phyloP scores from a whole-genome alignment of 78 protist species.

The Capsaspora owczarzaki region DNA sequence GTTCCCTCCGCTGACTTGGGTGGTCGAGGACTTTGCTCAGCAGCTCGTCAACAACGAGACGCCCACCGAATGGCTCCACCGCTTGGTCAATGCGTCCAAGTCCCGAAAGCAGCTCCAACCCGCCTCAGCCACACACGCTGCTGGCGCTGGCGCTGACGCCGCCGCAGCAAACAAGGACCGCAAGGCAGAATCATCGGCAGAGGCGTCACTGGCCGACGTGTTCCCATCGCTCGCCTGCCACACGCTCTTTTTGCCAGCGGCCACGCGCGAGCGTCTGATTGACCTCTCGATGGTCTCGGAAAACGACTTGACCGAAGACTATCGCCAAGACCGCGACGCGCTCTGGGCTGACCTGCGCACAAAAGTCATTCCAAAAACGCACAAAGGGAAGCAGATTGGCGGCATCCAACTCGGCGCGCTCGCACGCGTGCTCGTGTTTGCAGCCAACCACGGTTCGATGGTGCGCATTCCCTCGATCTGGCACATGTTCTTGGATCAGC shows the following conservation, averaged over 20 bases:
- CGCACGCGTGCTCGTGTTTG: not conserved
- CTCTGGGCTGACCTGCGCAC: not conserved
- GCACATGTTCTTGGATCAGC: not conserved
- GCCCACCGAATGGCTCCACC: not conserved
- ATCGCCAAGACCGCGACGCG: not conserved
- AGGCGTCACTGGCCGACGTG: not conserved
- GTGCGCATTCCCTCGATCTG: not conserved
- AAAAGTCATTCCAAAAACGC: not conserved
- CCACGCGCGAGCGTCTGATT: not conserved
- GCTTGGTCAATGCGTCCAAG: not conserved
- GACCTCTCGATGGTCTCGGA: not conserved
- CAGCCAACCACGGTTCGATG: not conserved
- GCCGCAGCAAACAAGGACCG: too few relatives aligned
- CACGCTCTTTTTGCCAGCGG: not conserved
- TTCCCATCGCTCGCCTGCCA: conserved; percentile 1
- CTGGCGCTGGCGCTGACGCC: too few relatives aligned
- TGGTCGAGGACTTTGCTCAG: conserved; percentile 17
- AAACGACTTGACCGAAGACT: not conserved
- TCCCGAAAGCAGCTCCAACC: not conserved
- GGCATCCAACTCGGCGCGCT: not conserved
- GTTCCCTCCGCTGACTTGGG: conserved; percentile 14
- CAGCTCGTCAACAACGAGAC: not conserved
- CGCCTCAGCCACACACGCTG: not conserved
- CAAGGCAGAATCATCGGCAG: not conserved
- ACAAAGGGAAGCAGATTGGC: not conserved